phyloP scores from a whole-genome alignment of 345 rosid species.

The Cardiospermum halicacabum region DNA sequence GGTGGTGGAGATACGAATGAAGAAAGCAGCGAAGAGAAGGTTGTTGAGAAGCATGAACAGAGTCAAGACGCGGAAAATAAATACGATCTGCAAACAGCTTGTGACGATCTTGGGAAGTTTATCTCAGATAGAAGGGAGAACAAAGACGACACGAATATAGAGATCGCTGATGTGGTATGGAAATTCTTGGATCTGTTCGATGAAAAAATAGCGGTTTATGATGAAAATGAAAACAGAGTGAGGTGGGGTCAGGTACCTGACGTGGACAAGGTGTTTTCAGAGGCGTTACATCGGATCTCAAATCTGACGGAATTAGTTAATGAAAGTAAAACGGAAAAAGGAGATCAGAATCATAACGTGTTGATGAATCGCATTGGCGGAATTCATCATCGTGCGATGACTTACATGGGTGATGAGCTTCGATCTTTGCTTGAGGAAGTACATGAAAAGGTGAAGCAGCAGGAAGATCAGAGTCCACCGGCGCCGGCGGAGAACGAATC shows the following conservation, averaged over 20 bases:
- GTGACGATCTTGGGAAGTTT: conserved; percentile 50
- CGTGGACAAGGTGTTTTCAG: conserved; percentile 39
- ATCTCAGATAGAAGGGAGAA: conserved; percentile 16
- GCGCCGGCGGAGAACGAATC: conserved; percentile 10
- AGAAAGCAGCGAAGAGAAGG: not conserved
- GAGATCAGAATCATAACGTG: conserved; percentile 29
- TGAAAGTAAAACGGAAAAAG: conserved; percentile 31
- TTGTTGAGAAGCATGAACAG: not conserved
- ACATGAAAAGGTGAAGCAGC: conserved; percentile 11
- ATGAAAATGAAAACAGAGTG: conserved; percentile 41
- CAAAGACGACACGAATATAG: conserved; percentile 21
- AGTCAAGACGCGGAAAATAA: conserved; percentile 19
- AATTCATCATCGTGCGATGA: conserved; percentile 69
- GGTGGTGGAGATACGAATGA: conserved; percentile 2
- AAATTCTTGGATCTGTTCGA: conserved; percentile 63
- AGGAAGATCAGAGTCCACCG: not conserved
- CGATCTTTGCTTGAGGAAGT: conserved; percentile 43
- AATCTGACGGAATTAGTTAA: conserved; percentile 37
- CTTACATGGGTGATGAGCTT: conserved; percentile 71
- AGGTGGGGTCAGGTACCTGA: conserved; percentile 33
- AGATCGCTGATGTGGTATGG: conserved; percentile 46
- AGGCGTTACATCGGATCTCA: conserved; percentile 46
- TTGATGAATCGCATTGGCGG: conserved; percentile 50
- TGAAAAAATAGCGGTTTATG: conserved; percentile 35
- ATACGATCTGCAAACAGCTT: conserved; percentile 41